Base-by-base conservation (phyloP, 208 protist species). In the Herpetomonas tarakana region DNA sequence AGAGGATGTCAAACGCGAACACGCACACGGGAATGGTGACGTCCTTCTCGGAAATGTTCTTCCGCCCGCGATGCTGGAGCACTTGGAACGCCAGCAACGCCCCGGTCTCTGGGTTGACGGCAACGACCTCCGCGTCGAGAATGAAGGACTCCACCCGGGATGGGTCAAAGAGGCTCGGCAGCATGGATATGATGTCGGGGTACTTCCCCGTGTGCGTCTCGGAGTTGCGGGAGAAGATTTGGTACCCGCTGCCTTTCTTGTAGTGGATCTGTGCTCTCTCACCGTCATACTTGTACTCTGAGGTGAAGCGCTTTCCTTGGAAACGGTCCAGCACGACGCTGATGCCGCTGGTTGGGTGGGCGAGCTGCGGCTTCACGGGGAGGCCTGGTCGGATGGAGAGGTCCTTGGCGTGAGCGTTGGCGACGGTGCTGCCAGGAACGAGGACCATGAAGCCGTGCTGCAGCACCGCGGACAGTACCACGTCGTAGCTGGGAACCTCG, bases 211-310 rank as follows among this genome's bases (percentile, higher is more conserved):
- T 99, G 68, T 98, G 90, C 52, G 98, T 94, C 73, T 99, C 98
- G 0, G 96, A 89, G 67, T 99, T 99, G 51, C 99, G 88, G 28
- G 89, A 98, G 84, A 98, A 99, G 16, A 99, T 98, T 24, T 86
- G 71, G 67, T 98, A 83, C 14, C 78, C 81, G 4, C 75, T 72
- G 35, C 55, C 76, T n/a, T 76, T 52, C 19, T 73, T 52, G 69
- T 94, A 97, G 68, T 97, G 94, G 62, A 97, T 93, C 78, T 98
- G 97, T 11, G 95, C 96, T 1, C 98, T 72, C 84, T 99, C 97
- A 12, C 99, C 99, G 79, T 99, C 99, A 73, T 99, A 99, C 78
- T 99, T 99, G 77, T 98, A 99, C 78, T 99, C 99, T 53, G 97
- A 99, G 4, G 98, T 99, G 71, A 99, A 99, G 2, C 68, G 49